Base-by-base conservation (phyloP, 257 asterid species). In the Plantago major region DNA sequence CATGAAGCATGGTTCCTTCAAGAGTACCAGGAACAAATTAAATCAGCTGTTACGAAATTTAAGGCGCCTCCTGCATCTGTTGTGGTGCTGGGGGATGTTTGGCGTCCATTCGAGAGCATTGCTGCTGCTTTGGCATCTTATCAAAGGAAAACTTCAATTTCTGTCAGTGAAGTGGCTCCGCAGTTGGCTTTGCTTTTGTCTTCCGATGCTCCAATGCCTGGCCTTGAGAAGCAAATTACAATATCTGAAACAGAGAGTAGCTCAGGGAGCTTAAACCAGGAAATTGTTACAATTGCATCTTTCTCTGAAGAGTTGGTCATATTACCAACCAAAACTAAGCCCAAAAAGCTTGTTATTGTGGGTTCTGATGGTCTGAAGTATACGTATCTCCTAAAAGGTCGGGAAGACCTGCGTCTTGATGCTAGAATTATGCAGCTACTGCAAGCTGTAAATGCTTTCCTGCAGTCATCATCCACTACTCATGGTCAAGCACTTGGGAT, bases 381-480 rank as follows among this genome's bases (percentile, higher is more conserved):
- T 72, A 84, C 89, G 18, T 93, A 93, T 83, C 97, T 93, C 70
- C 79, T 93, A 80, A 93, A 93, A 89, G 99, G 99, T 57, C 88
- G 99, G 70, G 99, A 93, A 73, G 99, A 93, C 76, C 78, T 93
- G 71, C 99, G 97, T 52, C 99, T 93, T 58, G 99, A 93, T 83
- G 99, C 99, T 74, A 83, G 99, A 75, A 89, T 89, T 76, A 93
- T 93, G 99, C 99, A 93, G 85, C 79, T 93, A 62, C 80, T 93
- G 73, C 97, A 89, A 77, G 91, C 97, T 67, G 80, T 93, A 43
- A 85, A 93, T 77, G 90, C 95, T 71, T 89, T 87, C 73, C 84
- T 93, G 64, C 81, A 74, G 75, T 86, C 96, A 66, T 84, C 89
- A 66, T 68, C 93, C 67, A 86, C 80, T 63, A 83, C 90, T 60